phyloP scores from a whole-genome alignment of 2,329 filamentous ascomycete genomes.

The Cryphonectria parasitica region DNA sequence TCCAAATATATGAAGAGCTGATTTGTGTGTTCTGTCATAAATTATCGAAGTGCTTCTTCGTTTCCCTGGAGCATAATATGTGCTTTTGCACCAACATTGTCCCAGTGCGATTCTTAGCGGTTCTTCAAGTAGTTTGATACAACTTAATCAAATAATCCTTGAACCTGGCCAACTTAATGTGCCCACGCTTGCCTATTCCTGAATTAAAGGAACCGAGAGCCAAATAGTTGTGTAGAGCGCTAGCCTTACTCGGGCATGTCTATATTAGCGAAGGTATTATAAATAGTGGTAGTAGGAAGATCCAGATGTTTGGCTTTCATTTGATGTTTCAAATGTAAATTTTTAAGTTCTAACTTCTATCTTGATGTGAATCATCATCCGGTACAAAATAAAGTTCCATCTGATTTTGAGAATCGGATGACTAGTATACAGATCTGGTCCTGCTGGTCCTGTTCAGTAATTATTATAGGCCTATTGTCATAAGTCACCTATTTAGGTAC shows the following conservation, averaged over 20 bases:
- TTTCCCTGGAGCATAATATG: slow-evolving; percentile 10
- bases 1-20: not conserved
- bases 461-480: not conserved
- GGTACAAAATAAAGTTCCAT: no score
- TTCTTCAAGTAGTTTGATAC: not conserved
- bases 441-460: not conserved
- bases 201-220: no score
- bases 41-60: not conserved
- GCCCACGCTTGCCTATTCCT: not conserved
- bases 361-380: no score
- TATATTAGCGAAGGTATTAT: not conserved
- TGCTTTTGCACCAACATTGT: not conserved
- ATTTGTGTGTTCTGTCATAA: not conserved
- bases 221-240: not conserved
- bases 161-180: not conserved
- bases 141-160: not conserved
- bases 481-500: no score
- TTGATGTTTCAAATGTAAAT: no score
- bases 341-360: no score
- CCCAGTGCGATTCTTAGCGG: not conserved
- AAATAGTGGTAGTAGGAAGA: not conserved
- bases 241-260: not conserved
- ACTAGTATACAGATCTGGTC: not conserved
- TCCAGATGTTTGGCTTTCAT: no score
- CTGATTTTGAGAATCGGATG: not conserved